Conservation (phyloP, 139 green algal species). For the Picochlorum sp. region DNA sequence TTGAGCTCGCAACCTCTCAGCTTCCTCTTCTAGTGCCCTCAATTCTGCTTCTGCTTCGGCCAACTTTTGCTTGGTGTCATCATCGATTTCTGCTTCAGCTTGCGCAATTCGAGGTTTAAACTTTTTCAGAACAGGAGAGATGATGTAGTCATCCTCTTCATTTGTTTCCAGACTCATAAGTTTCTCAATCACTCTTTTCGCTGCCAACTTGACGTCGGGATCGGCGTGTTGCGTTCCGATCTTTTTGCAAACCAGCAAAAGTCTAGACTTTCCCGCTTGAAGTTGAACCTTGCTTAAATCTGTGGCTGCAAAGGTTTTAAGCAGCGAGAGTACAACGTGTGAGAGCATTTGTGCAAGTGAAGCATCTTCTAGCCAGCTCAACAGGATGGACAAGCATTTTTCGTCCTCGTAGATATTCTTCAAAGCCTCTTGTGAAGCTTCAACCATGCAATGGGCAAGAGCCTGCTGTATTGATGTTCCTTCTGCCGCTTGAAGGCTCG, state of each 20-base stretch:
- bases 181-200: constrained; percentile 4
- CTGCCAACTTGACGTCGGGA: constrained; percentile 20
- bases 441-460: background rate
- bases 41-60: constrained; percentile 3
- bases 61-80: constrained; percentile 9
- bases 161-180: background rate
- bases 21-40: background rate
- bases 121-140: background rate
- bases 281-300: background rate
- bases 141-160: background rate
- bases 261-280: background rate
- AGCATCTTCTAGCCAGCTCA: constrained; percentile 20
- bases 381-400: constrained; percentile 1
- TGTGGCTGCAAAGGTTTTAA: constrained; percentile 7
- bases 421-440: background rate
- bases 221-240: constrained; percentile 11
- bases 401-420: background rate
- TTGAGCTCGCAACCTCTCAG: constrained; percentile 1
- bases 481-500: background rate
- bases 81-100: constrained; percentile 11
- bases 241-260: background rate
- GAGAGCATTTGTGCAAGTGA: background rate
- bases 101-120: background rate
- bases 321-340: constrained; percentile 6
- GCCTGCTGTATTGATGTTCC: background rate